Evolutionary conservation across 2,329 filamentous ascomycete genomes (phyloP), one percentile per base, ranked within the genome.

Genomic region (Neopestalotiopsis sp.): DNA sequence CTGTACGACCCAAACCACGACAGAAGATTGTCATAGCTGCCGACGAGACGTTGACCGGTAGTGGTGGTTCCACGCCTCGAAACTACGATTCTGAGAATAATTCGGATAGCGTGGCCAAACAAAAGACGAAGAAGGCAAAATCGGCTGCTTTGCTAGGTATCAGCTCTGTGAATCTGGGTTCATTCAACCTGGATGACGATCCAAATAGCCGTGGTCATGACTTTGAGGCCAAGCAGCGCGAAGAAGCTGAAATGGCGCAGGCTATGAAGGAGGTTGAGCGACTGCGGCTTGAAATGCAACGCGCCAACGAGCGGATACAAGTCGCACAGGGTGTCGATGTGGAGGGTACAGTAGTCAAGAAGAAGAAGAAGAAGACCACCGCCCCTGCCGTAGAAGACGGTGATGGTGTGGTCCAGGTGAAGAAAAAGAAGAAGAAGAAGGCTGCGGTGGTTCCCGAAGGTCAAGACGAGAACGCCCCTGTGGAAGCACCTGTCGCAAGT

Each of bases 181-280:
- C 89, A 2, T 87, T 98, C 58, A 92, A 88, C 59, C 86, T 98
- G 1, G 89, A 91, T 63, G 89, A 85, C 40, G 83, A 80, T 63
- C 72, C 74, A 17, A 77, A 76, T 6, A 74, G 75, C 49, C 75
- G 69, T 9, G 75, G 72, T 40, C 83, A 87, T 62, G 89, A 92
- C 68, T 85, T 89, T 65, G 92, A 94, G 75, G 85, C 86, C 66
- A 88, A 91, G 72, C 88, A 91, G 77, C 89, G 88, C 17, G 94
- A 97, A 76, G 94, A 98, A 70, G 90, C 89, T 1, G 95, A 98
- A 81, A 97, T 98, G 94, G 90, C 89, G 59, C 90, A 90, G 75
- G 96, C 95, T 9, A 90, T 98, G 85, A 91, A 91, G 78, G 93
- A 98, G 79, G 93, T 99, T 3, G 95, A 98, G 82, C 86, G 91